phyloP scores from a whole-genome alignment of 768 basidiomycete species.

The Thelephora aurantiotincta region DNA sequence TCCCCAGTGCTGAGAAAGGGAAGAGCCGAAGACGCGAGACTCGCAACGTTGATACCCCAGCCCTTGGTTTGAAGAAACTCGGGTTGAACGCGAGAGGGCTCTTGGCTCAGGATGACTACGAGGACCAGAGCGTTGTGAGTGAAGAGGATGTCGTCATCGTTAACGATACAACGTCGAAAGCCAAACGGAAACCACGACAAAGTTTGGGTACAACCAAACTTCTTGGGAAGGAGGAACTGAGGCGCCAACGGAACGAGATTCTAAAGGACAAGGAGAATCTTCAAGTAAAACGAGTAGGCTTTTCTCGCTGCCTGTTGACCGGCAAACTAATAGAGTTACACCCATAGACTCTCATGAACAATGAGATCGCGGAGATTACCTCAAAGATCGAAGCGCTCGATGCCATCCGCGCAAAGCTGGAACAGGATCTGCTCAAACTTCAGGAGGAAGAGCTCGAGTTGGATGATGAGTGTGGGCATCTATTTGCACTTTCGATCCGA shows the following conservation, averaged over 20 bases:
- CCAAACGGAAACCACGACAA: slow-evolving; percentile 41
- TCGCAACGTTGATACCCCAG: slow-evolving; percentile 64
- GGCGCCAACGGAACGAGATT: slow-evolving; percentile 77
- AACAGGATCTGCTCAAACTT: slow-evolving; percentile 69
- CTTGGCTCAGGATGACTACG: slow-evolving; percentile 33
- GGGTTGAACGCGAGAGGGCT: slow-evolving; percentile 71
- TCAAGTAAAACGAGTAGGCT: slow-evolving; percentile 70
- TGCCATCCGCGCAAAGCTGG: slow-evolving; percentile 63
- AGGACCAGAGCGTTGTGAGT: slow-evolving; percentile 49
- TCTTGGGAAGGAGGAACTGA: slow-evolving; percentile 74
- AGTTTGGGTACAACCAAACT: slow-evolving; percentile 56
- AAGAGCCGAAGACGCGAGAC: slow-evolving; percentile 65
- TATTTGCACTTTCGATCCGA: slow-evolving; percentile 1
- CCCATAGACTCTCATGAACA: slow-evolving; percentile 63
- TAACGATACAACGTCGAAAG: slow-evolving; percentile 21
- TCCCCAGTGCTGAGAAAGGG: slow-evolving; percentile 76
- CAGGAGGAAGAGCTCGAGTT: slow-evolving; percentile 94
- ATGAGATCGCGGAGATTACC: slow-evolving; percentile 81
- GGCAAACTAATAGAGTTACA: slow-evolving; percentile 1
- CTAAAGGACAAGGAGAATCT: slow-evolving; percentile 85
- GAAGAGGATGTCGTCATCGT: slow-evolving; percentile 69
- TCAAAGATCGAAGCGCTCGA: slow-evolving; percentile 82
- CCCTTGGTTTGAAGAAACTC: slow-evolving; percentile 64
- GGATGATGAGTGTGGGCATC: slow-evolving; percentile 79
- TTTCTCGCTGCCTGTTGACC: slow-evolving; percentile 5